phyloP scores from a whole-genome alignment of 805 yeast genomes.

The Candida chauliodis region DNA sequence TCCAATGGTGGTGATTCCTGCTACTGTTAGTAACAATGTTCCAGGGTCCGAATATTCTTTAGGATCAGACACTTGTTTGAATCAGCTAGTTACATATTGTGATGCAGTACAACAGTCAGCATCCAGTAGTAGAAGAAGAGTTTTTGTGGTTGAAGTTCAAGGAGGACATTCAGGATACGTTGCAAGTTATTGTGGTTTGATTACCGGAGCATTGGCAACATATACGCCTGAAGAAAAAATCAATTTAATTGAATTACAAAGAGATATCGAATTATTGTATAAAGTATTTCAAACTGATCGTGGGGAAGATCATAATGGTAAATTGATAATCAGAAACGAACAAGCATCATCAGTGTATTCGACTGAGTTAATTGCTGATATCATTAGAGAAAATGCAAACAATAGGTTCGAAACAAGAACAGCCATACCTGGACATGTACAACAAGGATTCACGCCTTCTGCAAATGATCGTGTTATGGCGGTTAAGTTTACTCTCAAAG shows the following conservation, averaged over 20 bases:
- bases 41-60: slow-evolving; percentile 80
- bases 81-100: slow-evolving; percentile 67
- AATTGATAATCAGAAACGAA: slow-evolving; percentile 63
- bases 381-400: slow-evolving; percentile 58
- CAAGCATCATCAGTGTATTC: slow-evolving; percentile 66
- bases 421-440: slow-evolving; percentile 84
- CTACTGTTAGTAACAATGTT: slow-evolving; percentile 76
- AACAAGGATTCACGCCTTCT: slow-evolving; percentile 78
- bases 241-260: slow-evolving; percentile 54
- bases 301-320: slow-evolving; percentile 68
- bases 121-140: slow-evolving; percentile 72
- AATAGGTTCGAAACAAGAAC: slow-evolving; percentile 74
- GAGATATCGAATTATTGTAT: slow-evolving; percentile 60
- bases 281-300: slow-evolving; percentile 57
- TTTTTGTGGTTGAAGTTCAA: slow-evolving; percentile 78
- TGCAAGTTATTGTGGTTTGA: slow-evolving; percentile 65
- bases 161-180: slow-evolving; percentile 83
- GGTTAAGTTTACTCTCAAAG: slow-evolving; percentile 64
- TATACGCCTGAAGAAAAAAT: slow-evolving; percentile 76
- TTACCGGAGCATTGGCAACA: slow-evolving; percentile 70
- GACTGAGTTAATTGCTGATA: slow-evolving; percentile 67
- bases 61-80: slow-evolving; percentile 74
- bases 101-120: slow-evolving; percentile 80
- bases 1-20: slow-evolving; percentile 76
- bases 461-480: slow-evolving; percentile 77